Evolutionary conservation across 331 rosid species (phyloP), one percentile per base, ranked within the genome.

Genomic region (Quercus phellos): DNA sequence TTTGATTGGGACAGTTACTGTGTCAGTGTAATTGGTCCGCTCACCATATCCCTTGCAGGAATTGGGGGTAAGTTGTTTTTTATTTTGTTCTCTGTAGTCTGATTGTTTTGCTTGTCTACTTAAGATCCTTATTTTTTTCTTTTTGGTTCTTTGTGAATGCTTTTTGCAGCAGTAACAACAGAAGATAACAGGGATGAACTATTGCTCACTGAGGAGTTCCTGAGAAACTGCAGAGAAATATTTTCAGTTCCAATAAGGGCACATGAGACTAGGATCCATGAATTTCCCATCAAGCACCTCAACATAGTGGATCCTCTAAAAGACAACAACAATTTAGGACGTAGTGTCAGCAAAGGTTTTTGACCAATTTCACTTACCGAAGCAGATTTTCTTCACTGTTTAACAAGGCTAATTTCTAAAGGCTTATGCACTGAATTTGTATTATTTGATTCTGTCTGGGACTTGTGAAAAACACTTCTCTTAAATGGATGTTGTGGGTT

Each of bases 311-410:
- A 87, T 84, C 90, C 90, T 67, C 79, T 87, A 72, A 80, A 76
- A 82, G 46, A 75, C 55, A 78, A 80, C 53, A 87, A 84, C 85
- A 87, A 87, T 66, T 80, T 87, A 4, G 90, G 90, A 14, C 90
- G 85, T 9, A 90, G 98, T 56, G 97, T 93, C 83, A 86, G 81
- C 83, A 82, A 67, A 85, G 96, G 98, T 93, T 46, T 46, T 46
- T 46, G 53, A 46, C 17, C 53, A 85, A 75, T 68, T 64, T 80
- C 79, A 46, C 66, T 21, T 14, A 26, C 83, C 60, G 59, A 46
- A 77, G 50, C 56, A 60, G 71, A 56, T 53, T 54, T 55, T 38
- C 50, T 27, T 79, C 66, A 34, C 16, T 17, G n/a, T 64, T 64
- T 72, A 11, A 71, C 59, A 77, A 55, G 42, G 73, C 74, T 21